Conservation (phyloP, 108 stramenopile genomes). For the Cylindrotheca closterium region DNA sequence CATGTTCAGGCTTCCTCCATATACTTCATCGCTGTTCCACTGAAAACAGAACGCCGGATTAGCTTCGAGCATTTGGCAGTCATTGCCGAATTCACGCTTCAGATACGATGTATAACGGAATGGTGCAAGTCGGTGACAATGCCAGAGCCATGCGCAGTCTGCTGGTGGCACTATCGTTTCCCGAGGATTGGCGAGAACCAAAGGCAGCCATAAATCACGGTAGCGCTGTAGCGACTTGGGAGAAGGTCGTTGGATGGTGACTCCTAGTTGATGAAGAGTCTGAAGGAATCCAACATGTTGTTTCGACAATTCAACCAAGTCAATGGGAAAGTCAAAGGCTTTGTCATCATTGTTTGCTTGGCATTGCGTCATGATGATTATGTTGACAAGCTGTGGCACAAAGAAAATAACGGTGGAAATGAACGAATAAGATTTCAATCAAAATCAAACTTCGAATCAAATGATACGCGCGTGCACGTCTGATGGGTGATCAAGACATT, state of each 20-base stretch:
- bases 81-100: background rate
- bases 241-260: background rate
- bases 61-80: background rate
- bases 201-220: background rate
- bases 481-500: too few relatives aligned
- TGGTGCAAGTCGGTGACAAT: conserved; percentile 1
- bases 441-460: too few relatives aligned
- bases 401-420: too few relatives aligned
- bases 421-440: too few relatives aligned
- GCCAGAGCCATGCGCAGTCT: conserved; percentile 3
- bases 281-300: background rate
- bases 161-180: background rate
- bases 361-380: too few relatives aligned
- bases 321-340: background rate
- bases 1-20: background rate
- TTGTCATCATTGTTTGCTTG: background rate
- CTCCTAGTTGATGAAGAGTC: background rate
- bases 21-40: background rate
- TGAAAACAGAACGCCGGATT: conserved; percentile 4
- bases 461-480: too few relatives aligned
- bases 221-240: background rate
- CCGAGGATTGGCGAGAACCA: background rate
- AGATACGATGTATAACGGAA: background rate
- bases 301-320: background rate
- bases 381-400: too few relatives aligned